A percentile compares a stretch with the other conserved stretches of the same genome.
Conservation (phyloP, 1,284 basidiomycete genomes). For the Albatrellus sp. region DNA sequence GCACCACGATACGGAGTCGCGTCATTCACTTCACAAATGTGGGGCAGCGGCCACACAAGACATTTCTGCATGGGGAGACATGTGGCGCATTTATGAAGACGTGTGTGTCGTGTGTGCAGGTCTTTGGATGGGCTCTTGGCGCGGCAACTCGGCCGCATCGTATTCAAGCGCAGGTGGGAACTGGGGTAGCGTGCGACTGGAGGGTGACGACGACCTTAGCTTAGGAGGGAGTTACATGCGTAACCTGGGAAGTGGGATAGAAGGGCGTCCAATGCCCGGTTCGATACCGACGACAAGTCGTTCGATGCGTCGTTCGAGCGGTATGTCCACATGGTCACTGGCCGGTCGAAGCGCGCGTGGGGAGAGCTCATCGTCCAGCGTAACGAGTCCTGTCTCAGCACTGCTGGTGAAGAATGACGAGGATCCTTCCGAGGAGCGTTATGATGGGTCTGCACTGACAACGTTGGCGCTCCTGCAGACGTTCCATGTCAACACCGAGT, state of each 20-base stretch:
- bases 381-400: background rate
- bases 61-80: slow-evolving; percentile 49
- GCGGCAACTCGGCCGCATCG: slow-evolving; percentile 30
- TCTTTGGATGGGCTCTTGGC: slow-evolving; percentile 62
- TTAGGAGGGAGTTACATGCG: slow-evolving; percentile 29
- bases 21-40: background rate
- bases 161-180: slow-evolving; percentile 36
- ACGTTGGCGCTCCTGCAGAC: slow-evolving; percentile 60
- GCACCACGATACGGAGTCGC: slow-evolving; percentile 23
- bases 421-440: slow-evolving; percentile 14
- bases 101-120: slow-evolving; percentile 69
- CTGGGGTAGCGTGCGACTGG: slow-evolving; percentile 43
- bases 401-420: slow-evolving; percentile 9
- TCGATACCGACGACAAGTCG: slow-evolving; percentile 9
- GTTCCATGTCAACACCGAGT: slow-evolving; percentile 58
- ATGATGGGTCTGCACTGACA: slow-evolving; percentile 38
- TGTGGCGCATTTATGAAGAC: slow-evolving; percentile 71
- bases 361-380: background rate
- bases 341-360: slow-evolving; percentile 9
- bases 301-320: slow-evolving; percentile 15
- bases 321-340: slow-evolving; percentile 17
- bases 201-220: slow-evolving; percentile 45
- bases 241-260: slow-evolving; percentile 56
- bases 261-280: slow-evolving; percentile 28
- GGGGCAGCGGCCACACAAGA: slow-evolving; percentile 15